A percentile compares a stretch with the other conserved stretches of the same genome.
phyloP scores from a whole-genome alignment of 1,284 basidiomycete genomes.

The Boletus hoseneyae region DNA sequence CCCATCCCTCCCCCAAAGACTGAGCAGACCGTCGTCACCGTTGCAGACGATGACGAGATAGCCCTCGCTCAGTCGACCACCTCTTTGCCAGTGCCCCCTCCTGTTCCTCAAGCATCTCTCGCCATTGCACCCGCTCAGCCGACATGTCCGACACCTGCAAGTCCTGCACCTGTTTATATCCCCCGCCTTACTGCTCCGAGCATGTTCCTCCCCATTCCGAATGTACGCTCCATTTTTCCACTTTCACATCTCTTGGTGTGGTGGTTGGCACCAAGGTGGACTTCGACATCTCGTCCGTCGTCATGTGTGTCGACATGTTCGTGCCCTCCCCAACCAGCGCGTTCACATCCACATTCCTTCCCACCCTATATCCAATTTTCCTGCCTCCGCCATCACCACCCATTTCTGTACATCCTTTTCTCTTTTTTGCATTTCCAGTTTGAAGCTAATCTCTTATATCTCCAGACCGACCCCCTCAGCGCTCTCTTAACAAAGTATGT shows the following conservation, averaged over 20 bases:
- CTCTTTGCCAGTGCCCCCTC: constrained; percentile 8
- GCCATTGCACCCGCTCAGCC: constrained; percentile 36
- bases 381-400: constrained; percentile 8
- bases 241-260: constrained; percentile 48
- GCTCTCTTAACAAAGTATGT: constrained; percentile 79
- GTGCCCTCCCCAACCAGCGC: neutral
- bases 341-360: neutral
- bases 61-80: constrained; percentile 31
- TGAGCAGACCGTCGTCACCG: constrained; percentile 35
- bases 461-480: constrained; percentile 77
- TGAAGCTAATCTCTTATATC: constrained; percentile 28
- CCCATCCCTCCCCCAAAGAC: constrained; percentile 22
- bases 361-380: constrained; percentile 2
- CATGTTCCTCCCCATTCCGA: constrained; percentile 80
- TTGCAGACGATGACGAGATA: constrained; percentile 38
- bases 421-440: neutral
- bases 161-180: constrained; percentile 42
- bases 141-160: constrained; percentile 27
- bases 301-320: constrained; percentile 23
- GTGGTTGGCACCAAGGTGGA: constrained; percentile 51
- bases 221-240: constrained; percentile 53
- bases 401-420: constrained; percentile 7
- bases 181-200: constrained; percentile 59
- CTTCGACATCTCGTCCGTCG: constrained; percentile 28
- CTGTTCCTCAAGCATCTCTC: constrained; percentile 20